These are phyloP conservation scores for Coniochaeta hoffmannii DNA, from an alignment of 2,329 filamentous ascomycete genomes.

Conservation along the genomic window DNA sequence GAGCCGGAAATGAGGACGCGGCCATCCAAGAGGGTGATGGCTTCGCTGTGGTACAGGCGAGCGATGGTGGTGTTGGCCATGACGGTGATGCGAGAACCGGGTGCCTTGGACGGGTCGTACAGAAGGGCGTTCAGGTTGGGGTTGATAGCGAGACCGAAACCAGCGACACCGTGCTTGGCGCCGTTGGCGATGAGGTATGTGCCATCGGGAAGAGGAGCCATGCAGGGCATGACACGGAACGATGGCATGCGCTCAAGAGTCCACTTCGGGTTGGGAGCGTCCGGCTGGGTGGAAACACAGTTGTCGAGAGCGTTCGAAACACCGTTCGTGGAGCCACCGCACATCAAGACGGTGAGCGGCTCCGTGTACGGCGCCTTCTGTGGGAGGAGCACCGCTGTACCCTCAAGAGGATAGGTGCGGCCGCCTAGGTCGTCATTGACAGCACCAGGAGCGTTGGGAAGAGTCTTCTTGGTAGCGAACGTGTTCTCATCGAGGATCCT, in stretches of 20 bases:
- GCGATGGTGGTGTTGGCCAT: conserved; percentile 49
- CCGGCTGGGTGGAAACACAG: conserved; percentile 47
- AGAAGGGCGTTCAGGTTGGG: conserved; percentile 44
- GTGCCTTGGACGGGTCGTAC: conserved; percentile 42
- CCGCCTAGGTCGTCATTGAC: conserved; percentile 44
- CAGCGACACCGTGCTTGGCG: conserved; percentile 41
- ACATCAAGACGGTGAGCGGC: conserved; percentile 43
- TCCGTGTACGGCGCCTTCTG: conserved; percentile 44
- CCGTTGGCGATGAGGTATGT: conserved; percentile 49
- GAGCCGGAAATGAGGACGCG: conserved; percentile 47
- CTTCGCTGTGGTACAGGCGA: conserved; percentile 47
- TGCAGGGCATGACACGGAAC: conserved; percentile 45
- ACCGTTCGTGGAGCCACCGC: conserved; percentile 46
- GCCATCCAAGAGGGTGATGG: conserved; percentile 46
- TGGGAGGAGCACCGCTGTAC: conserved; percentile 45
- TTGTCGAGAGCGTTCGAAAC: conserved; percentile 47
- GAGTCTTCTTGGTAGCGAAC: conserved; percentile 37
- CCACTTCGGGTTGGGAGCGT: conserved; percentile 41
- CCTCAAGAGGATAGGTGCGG: conserved; percentile 50
- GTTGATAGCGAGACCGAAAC: conserved; percentile 39
- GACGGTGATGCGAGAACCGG: conserved; percentile 40
- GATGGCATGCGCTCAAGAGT: conserved; percentile 52
- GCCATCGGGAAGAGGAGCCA: conserved; percentile 47
- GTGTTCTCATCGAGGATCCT: conserved; percentile 44
- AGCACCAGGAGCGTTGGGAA: conserved; percentile 47